Base-by-base conservation (phyloP, 2,329 filamentous ascomycete species). In the Talaromyces islandicus region DNA sequence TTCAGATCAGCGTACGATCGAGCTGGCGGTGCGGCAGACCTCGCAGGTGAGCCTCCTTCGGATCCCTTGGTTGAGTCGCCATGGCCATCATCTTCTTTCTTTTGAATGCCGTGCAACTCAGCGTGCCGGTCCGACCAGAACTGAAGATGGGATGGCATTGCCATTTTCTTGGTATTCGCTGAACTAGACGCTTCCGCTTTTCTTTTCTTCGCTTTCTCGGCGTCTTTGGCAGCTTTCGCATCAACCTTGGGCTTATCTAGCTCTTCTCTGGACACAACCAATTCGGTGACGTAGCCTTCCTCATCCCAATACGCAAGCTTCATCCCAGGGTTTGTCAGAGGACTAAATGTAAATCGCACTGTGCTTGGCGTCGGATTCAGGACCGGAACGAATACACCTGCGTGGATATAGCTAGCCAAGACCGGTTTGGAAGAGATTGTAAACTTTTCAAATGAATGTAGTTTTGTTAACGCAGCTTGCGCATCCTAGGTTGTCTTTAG, bases 361-460 rank as follows among this genome's bases (percentile, higher is more conserved):
- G 80, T 83, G 19, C 82, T 82, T 0, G 82, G 78, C 5, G 80
- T 80, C 7, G 82, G 80, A 56, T 87, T 83, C 54, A 88, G 80
- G 50, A 89, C 87, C 0, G 89, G 90, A 12, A 92, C 84, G 68
- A 95, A 94, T 2, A 94, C 90, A 5, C 90, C 90, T n/a, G 89
- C 85, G 65, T 94, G 90, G 43, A 92, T 92, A 65, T 89, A 91
- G 50, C 84, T 88, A 25, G 91, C 81, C 11, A 84, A 81, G 17
- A 91, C 88, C 0, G 86, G 84, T 64, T 86, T 88, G 2, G 88
- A 90, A 0, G 87, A 87, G 63, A 94, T 90, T 2, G 88, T 91
- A 68, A 93, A 93, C 55, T 86, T 88, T 11, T 90, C 85, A 29
- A 87, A 85, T 35, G 86, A 87, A 43, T 85, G 85, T 66, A 88